Percentiles rank a stretch among this genome's conserved stretches.
phyloP scores from a whole-genome alignment of 306 rosid species.

The Vigna reflexopilosa region DNA sequence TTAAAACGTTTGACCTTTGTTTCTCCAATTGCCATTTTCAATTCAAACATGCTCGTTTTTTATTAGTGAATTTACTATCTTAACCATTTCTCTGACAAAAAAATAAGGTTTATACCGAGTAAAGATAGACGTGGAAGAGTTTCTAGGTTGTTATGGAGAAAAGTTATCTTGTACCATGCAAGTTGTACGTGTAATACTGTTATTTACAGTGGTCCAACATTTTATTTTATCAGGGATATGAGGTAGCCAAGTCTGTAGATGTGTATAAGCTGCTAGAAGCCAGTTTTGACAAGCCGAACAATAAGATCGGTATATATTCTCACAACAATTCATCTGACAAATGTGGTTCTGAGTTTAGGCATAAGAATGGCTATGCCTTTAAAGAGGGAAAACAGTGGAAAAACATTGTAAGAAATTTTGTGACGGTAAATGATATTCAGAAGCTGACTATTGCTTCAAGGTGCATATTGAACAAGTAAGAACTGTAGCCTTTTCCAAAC shows the following conservation, averaged over 20 bases:
- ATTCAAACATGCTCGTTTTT: background rate
- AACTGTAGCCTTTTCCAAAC: slow-evolving; percentile 37
- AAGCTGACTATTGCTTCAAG: slow-evolving; percentile 53
- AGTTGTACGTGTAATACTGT: slow-evolving; percentile 6
- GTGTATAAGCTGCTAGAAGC: slow-evolving; percentile 63
- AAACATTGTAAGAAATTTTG: slow-evolving; percentile 49
- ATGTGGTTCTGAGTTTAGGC: slow-evolving; percentile 52
- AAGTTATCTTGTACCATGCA: slow-evolving; percentile 12
- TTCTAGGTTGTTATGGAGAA: slow-evolving; percentile 15
- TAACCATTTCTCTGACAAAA: slow-evolving; percentile 14
- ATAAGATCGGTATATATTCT: slow-evolving; percentile 40
- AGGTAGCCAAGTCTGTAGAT: slow-evolving; percentile 62
- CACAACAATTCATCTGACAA: slow-evolving; percentile 49
- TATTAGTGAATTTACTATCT: background rate
- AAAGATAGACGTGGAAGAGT: background rate
- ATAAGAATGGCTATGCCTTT: slow-evolving; percentile 50
- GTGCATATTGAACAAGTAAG: slow-evolving; percentile 77
- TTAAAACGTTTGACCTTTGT: background rate
- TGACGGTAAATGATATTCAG: slow-evolving; percentile 62
- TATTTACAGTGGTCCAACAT: slow-evolving; percentile 18
- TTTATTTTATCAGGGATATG: slow-evolving; percentile 63
- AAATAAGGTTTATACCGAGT: slow-evolving; percentile 5
- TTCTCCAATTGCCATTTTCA: slow-evolving; percentile 4
- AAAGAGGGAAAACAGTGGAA: slow-evolving; percentile 58
- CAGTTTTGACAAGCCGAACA: slow-evolving; percentile 47